A percentile compares a stretch with the other conserved stretches of the same genome.
Conservation (phyloP, 352 stramenopile species). For the Globisporangium ultimum region DNA sequence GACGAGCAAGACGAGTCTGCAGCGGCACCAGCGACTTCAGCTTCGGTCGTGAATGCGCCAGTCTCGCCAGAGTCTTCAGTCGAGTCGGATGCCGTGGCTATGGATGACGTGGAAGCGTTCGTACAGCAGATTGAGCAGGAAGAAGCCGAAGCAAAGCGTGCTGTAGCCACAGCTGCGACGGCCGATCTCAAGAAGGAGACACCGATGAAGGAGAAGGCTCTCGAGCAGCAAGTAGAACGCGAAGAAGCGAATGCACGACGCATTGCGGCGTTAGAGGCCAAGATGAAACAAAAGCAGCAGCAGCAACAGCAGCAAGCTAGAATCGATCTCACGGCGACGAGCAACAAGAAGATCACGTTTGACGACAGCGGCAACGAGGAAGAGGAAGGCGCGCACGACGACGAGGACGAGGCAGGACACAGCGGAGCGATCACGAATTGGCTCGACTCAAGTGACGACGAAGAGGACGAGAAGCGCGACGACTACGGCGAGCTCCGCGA, state of each 20-base stretch:
- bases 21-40: background rate
- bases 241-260: slow-evolving; percentile 39
- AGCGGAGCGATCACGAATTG: slow-evolving; percentile 8
- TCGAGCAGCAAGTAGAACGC: slow-evolving; percentile 12
- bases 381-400: slow-evolving; percentile 25
- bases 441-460: slow-evolving; percentile 16
- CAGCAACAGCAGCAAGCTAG: slow-evolving; percentile 28
- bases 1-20: slow-evolving; percentile 10
- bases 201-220: slow-evolving; percentile 5
- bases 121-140: slow-evolving; percentile 26
- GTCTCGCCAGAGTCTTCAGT: background rate
- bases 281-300: slow-evolving; percentile 22
- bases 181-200: background rate
- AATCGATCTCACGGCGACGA: slow-evolving; percentile 17
- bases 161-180: too few species aligned
- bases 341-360: slow-evolving; percentile 76
- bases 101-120: slow-evolving; percentile 36
- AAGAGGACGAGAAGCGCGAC: slow-evolving; percentile 11
- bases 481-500: slow-evolving; percentile 16
- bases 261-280: slow-evolving; percentile 54
- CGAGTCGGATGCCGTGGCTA: slow-evolving; percentile 5
- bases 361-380: slow-evolving; percentile 62
- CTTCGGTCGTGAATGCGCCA: too few species aligned
- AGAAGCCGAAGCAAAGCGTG: background rate
- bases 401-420: background rate